Evolutionary conservation across 192 early-diverging fungal genomes (phyloP).

Genomic region (Paraglomus occultum): DNA sequence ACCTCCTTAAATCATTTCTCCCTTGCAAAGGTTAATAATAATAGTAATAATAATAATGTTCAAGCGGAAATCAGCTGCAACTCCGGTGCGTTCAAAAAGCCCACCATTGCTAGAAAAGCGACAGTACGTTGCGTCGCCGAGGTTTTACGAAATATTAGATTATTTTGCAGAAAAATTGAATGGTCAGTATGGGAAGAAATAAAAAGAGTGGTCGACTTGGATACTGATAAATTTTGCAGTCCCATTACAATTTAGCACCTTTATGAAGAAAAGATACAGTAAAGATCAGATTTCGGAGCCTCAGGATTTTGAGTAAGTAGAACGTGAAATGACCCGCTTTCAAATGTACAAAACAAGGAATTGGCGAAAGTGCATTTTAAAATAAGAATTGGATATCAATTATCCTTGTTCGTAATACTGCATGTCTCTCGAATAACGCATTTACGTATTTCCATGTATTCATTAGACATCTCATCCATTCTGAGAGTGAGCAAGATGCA

Average conservation of each 20-base stretch:
- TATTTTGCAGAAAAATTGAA: constrained; percentile 24
- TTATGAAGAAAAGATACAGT: constrained; percentile 27
- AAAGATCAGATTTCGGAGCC: constrained; percentile 23
- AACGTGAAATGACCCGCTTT: background rate
- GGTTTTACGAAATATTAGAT: constrained; percentile 32
- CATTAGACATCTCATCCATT: constrained; percentile 40
- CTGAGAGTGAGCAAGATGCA: constrained; percentile 42
- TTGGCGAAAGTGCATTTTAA: background rate
- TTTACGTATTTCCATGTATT: background rate
- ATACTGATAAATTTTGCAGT: background rate
- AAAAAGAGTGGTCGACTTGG: background rate
- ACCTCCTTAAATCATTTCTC: too few species aligned
- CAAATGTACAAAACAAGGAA: background rate
- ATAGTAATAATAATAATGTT: constrained; percentile 14
- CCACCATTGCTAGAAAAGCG: background rate
- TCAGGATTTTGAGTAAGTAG: constrained; percentile 12
- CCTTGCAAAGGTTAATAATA: too few species aligned
- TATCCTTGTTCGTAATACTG: background rate
- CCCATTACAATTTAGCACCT: constrained; percentile 28
- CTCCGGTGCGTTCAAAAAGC: constrained; percentile 7
- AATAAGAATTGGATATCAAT: background rate
- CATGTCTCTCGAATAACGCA: background rate
- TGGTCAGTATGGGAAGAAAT: constrained; percentile 1
- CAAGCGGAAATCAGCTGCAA: constrained; percentile 9
- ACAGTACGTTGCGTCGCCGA: constrained; percentile 14